Evolutionary conservation across 2,329 filamentous ascomycete genomes (phyloP).

Genomic region (Penicillium brevicompactum): DNA sequence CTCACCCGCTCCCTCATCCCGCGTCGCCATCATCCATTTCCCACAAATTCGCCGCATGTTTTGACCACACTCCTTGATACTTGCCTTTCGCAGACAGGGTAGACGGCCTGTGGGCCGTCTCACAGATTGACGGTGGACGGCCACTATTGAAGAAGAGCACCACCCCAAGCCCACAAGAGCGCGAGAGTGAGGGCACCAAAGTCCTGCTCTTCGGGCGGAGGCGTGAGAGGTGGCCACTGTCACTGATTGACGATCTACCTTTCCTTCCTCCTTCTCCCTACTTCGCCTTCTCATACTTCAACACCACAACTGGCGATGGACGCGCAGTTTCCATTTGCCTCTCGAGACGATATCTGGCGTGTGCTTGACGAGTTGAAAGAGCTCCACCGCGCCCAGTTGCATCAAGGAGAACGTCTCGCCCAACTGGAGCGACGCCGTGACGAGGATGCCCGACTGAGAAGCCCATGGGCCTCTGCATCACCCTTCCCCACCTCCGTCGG

Average conservation of each 20-base stretch:
- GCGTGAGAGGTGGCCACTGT: background rate
- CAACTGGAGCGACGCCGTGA: conserved; percentile 64
- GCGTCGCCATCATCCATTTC: conserved; percentile 2
- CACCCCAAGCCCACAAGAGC: background rate
- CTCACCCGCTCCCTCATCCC: background rate
- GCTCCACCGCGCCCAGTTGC: conserved; percentile 61
- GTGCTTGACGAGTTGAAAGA: conserved; percentile 64
- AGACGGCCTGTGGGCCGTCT: conserved; percentile 31
- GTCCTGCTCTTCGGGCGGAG: background rate
- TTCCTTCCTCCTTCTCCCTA: background rate
- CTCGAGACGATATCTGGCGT: conserved; percentile 66
- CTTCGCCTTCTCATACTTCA: background rate
- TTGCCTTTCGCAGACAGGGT: conserved; percentile 15
- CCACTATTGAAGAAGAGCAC: conserved; percentile 2
- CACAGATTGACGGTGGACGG: conserved; percentile 20
- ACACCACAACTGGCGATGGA: conserved; percentile 52
- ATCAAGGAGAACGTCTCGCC: conserved; percentile 63
- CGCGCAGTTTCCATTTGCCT: conserved; percentile 65
- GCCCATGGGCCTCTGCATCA: conserved; percentile 81
- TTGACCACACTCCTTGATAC: conserved; percentile 4
- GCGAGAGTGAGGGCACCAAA: background rate
- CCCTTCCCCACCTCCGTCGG: conserved; percentile 86
- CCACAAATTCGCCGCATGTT: conserved; percentile 9
- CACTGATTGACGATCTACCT: background rate
- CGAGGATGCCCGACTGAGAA: conserved; percentile 70